These are phyloP conservation scores for Pichia exigua DNA, from an alignment of 805 yeast genomes.

Conservation along the genomic window DNA sequence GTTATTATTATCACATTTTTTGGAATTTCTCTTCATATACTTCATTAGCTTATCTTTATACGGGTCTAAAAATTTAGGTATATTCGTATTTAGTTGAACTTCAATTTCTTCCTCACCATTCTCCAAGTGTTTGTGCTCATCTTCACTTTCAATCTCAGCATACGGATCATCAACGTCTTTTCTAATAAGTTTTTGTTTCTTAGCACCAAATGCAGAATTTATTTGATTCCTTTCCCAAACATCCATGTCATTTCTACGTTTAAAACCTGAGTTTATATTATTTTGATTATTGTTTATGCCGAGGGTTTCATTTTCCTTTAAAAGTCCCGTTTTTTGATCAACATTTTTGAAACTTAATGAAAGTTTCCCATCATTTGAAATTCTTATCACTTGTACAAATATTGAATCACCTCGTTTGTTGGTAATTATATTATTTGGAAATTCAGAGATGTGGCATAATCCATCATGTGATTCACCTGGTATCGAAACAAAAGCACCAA, in stretches of 20 bases:
- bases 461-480: slow-evolving; percentile 39
- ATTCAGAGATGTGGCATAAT: slow-evolving; percentile 69
- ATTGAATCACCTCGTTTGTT: slow-evolving; percentile 53
- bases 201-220: slow-evolving; percentile 31
- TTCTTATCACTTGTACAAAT: slow-evolving; percentile 47
- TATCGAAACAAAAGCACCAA: slow-evolving; percentile 73
- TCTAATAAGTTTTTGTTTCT: slow-evolving; percentile 9
- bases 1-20: background rate
- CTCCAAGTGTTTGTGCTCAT: slow-evolving; percentile 12
- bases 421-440: slow-evolving; percentile 30
- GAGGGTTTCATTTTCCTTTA: slow-evolving; percentile 1
- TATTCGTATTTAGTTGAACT: slow-evolving; percentile 59
- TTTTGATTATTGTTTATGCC: background rate
- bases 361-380: slow-evolving; percentile 38
- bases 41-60: slow-evolving; percentile 4
- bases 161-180: slow-evolving; percentile 25
- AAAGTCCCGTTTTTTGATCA: slow-evolving; percentile 59
- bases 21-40: background rate
- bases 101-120: slow-evolving; percentile 53
- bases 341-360: slow-evolving; percentile 62
- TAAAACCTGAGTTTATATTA: background rate
- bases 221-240: slow-evolving; percentile 85
- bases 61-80: slow-evolving; percentile 56
- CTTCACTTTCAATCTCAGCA: slow-evolving; percentile 22
- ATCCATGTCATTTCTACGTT: slow-evolving; percentile 34